A percentile compares a stretch with the other conserved stretches of the same genome.
These are phyloP conservation scores for Amauroascus verrucosus DNA, from an alignment of 2,329 filamentous ascomycete species.

Conservation along the genomic window DNA sequence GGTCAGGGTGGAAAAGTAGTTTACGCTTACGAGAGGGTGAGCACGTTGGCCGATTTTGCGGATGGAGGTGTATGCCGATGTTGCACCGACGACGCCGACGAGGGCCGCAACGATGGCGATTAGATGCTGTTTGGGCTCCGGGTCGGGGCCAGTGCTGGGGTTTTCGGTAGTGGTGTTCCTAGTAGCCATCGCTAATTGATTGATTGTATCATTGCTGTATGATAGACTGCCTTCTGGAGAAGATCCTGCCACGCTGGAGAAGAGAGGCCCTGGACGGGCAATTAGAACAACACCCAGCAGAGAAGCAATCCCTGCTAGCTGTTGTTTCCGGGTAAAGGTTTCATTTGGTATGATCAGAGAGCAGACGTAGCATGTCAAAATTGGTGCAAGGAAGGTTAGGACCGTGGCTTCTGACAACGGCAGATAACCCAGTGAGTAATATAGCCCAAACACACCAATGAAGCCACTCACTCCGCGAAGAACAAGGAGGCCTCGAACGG, in stretches of 20 bases:
- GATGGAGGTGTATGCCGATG: slow-evolving; percentile 65
- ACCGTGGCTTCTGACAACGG: slow-evolving; percentile 81
- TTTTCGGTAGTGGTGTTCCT: slow-evolving; percentile 21
- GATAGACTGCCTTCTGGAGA: slow-evolving; percentile 7
- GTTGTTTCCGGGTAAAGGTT: slow-evolving; percentile 66
- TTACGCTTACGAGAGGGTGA: slow-evolving; percentile 74
- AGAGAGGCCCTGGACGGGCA: slow-evolving; percentile 56
- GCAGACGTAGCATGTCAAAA: slow-evolving; percentile 68
- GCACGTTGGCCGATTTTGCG: slow-evolving; percentile 69
- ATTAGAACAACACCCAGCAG: slow-evolving; percentile 74
- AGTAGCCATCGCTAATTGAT: neutral
- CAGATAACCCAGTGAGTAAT: slow-evolving; percentile 64
- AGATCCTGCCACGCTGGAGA: slow-evolving; percentile 26
- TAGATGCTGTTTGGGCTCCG: slow-evolving; percentile 46
- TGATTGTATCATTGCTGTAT: neutral
- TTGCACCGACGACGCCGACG: slow-evolving; percentile 65
- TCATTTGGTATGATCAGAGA: slow-evolving; percentile 60
- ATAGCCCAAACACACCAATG: slow-evolving; percentile 72
- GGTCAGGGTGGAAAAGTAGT: slow-evolving; percentile 67
- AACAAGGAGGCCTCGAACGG: slow-evolving; percentile 58
- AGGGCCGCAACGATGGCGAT: slow-evolving; percentile 61
- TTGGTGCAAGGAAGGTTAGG: slow-evolving; percentile 75
- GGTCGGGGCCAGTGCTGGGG: slow-evolving; percentile 33
- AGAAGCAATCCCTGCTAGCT: slow-evolving; percentile 64
- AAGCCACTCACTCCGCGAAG: slow-evolving; percentile 60